Base-by-base conservation (phyloP, 371 early-diverging fungal species). In the Saksenaea oblongispora region DNA sequence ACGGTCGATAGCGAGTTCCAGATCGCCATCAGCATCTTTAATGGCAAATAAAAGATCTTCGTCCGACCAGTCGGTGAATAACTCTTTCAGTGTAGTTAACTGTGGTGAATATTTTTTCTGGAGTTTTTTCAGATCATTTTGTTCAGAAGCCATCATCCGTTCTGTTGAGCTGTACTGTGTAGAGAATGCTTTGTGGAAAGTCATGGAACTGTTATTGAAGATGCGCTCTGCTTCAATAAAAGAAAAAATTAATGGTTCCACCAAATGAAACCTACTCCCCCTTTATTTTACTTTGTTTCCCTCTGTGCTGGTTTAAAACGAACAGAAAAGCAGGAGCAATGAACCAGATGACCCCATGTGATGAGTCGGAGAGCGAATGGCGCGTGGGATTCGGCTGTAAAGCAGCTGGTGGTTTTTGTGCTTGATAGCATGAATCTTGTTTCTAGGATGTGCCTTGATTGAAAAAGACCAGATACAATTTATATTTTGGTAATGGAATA, bases 11-110 rank as follows among this genome's bases (percentile, higher is more conserved):
- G 95, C 88, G 34, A 85, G 67, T 51, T 94, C 92, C 37, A 95
- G 76, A 70, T 95, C 95, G 27, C 96, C 96, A 56, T 88, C 76
- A 31, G 90, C 89, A 60, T 97, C 98, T 74, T 92, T 86, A 65
- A 97, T 73, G 31, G 88, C 89, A 60, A 86, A 89, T 58, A 94
- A 73, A 62, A 97, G 86, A 78, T 96, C 96, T 63, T 87, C 90
- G 70, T 96, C 95, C 63, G 93, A 77, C 96, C 96, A 97, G 63
- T 90, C 89, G 62, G 89, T 78, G 70, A 95, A 95, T 72, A 97
- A 72, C 64, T 92, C 93, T 74, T 85, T 86, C 59, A 95, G 86
- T 44, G 86, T 84, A 39, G 83, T 67, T 62, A 95, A 81, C 66
- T 91, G 78, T 62, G 65, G 66, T 55, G 78, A 75, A 80, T 92